A percentile compares a stretch with the other conserved stretches of the same genome.
Conservation (phyloP, 345 rosid genomes). For the Populus davidiana region DNA sequence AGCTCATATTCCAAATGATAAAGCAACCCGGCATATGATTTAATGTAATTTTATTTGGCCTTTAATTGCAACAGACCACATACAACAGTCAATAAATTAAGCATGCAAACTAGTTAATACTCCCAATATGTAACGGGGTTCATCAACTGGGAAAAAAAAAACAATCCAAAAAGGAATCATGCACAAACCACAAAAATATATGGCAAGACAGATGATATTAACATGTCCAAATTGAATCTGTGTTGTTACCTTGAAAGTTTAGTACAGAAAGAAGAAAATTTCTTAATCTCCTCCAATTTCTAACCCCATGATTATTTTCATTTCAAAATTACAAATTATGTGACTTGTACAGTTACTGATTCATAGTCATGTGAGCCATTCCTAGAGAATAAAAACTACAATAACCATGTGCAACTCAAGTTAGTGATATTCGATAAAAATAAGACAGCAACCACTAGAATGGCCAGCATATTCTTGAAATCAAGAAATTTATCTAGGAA, state of each 20-base stretch:
- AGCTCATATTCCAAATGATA: background rate
- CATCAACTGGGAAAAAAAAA: background rate
- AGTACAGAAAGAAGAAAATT: background rate
- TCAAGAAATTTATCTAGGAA: background rate
- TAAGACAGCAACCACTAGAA: background rate
- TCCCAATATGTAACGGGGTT: background rate
- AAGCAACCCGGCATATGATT: background rate
- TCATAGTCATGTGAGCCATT: background rate
- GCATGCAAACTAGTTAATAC: background rate
- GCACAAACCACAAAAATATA: background rate
- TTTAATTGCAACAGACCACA: background rate
- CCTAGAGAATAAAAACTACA: background rate
- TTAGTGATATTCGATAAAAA: background rate
- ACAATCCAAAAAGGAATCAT: background rate
- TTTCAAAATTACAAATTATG: background rate
- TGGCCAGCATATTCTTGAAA: background rate
- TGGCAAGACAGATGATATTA: background rate
- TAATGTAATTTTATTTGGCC: background rate
- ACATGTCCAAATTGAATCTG: background rate
- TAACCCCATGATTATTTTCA: background rate
- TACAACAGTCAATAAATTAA: background rate
- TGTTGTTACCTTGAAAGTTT: background rate
- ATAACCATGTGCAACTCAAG: background rate
- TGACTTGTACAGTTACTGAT: background rate
- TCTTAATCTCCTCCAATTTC: background rate